Percentiles rank a stretch among this genome's conserved stretches.
Conservation (phyloP, 768 basidiomycete genomes). For the Termitomyces sp. region DNA sequence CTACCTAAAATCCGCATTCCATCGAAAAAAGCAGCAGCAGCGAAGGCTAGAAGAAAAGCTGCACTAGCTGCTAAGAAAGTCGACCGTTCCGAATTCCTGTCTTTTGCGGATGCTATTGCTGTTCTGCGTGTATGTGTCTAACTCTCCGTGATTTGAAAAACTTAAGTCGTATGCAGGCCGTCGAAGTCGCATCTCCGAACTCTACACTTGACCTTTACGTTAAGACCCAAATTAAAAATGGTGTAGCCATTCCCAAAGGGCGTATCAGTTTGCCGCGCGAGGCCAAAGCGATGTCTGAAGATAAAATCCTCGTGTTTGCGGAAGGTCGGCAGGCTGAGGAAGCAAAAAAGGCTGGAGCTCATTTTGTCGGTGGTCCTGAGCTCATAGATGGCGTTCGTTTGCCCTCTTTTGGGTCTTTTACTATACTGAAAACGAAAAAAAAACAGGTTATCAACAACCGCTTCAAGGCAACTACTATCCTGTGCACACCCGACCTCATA, state of each 20-base stretch:
- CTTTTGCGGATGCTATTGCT: slow-evolving; percentile 60
- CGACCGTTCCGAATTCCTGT: slow-evolving; percentile 64
- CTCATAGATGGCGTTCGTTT: slow-evolving; percentile 79
- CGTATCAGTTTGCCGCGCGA: slow-evolving; percentile 84
- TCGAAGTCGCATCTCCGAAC: slow-evolving; percentile 75
- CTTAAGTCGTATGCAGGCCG: slow-evolving; percentile 48
- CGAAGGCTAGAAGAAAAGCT: slow-evolving; percentile 59
- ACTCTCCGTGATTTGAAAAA: not conserved
- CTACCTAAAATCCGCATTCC: slow-evolving; percentile 49
- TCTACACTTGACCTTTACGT: slow-evolving; percentile 80
- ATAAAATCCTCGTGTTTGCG: slow-evolving; percentile 90
- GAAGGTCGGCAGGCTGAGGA: slow-evolving; percentile 80
- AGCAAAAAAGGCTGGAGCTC: slow-evolving; percentile 84
- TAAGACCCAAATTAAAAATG: slow-evolving; percentile 75
- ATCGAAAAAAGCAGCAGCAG: slow-evolving; percentile 69
- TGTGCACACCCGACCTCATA: slow-evolving; percentile 80
- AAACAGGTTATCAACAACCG: slow-evolving; percentile 69
- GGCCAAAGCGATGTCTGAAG: slow-evolving; percentile 64
- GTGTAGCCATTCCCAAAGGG: slow-evolving; percentile 84
- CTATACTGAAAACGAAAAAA: slow-evolving; percentile 5
- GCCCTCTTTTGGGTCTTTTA: not conserved
- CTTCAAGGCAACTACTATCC: slow-evolving; percentile 77
- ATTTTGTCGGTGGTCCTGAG: slow-evolving; percentile 88
- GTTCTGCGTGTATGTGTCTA: slow-evolving; percentile 60
- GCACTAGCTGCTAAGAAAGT: slow-evolving; percentile 50